Evolutionary conservation across 2,329 filamentous ascomycete genomes (phyloP), one percentile per base, ranked within the genome.

Genomic region (Grosmannia clavigera): DNA sequence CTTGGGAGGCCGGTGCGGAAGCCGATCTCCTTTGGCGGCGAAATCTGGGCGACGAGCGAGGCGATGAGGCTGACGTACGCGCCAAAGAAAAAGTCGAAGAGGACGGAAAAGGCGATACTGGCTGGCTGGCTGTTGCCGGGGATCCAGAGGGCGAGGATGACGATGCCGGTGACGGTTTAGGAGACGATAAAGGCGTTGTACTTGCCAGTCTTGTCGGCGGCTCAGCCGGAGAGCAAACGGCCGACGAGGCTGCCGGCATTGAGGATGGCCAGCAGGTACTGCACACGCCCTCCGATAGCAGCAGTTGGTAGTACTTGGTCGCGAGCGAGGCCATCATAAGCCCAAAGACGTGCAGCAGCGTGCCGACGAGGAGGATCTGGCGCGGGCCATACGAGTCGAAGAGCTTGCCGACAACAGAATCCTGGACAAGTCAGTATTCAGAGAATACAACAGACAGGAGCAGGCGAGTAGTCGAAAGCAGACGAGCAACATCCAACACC

Each of bases 301-400:
- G 55, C 46, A 71, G 64, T 61, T 71, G 69, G 61, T 69, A 70
- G 62, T 70, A 71, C 58, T 63, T 19, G 33, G 54, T 62, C 7
- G 67, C 68, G 48, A 84, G 68, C 50, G 74, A 77, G 1, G 78
- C 74, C 79, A 84, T 82, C 79, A 85, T 83, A 19, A 83, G 67
- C 9, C 78, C 76, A 52, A 84, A 77, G 27, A 84, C 74, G 64
- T 81, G 76, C 61, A 81, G 67, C 62, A 81, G 70, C 3, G 75
- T 75, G 12, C 80, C 80, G 40, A 70, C 65, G 1, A 79, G 33
- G 3, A 82, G 67, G 3, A 85, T 68, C 48, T 73, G 74, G 40
- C 76, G 75, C 0, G 83, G 81, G 0, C 83, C 83, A 63, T 81
- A 78, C 63, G 75, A 78, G 65, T 87, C 84, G 65, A 80, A 85